Evolutionary conservation across 305 asterid species (phyloP).

Genomic region (Fraxinus greggii): DNA sequence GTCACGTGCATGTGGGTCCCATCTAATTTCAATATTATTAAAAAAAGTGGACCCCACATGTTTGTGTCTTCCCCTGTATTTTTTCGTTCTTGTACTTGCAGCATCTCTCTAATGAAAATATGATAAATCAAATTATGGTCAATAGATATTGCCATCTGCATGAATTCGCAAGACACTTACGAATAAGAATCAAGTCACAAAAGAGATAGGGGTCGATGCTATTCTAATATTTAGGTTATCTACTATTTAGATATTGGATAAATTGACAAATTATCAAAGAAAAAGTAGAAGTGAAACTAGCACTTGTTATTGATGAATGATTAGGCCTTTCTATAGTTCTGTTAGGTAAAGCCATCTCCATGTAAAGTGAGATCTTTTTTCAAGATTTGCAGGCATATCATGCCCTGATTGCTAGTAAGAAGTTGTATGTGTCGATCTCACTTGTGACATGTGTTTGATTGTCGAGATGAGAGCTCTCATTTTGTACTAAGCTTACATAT

Average conservation of each 20-base stretch:
- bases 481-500: not conserved
- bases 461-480: not conserved
- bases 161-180: not conserved
- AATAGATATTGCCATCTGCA: too few species aligned
- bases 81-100: too few species aligned
- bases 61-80: too few species aligned
- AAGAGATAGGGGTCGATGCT: not conserved
- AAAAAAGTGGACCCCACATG: too few species aligned
- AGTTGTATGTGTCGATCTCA: not conserved
- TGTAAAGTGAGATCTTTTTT: not conserved
- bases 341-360: not conserved
- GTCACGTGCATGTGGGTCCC: too few species aligned
- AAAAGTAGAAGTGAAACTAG: not conserved
- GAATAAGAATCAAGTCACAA: not conserved
- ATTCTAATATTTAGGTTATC: not conserved
- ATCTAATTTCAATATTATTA: too few species aligned
- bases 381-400: not conserved
- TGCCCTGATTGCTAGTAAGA: not conserved
- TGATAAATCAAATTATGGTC: not conserved
- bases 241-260: not conserved
- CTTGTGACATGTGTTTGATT: not conserved
- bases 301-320: not conserved
- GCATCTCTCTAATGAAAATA: too few species aligned
- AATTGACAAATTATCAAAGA: too few species aligned
- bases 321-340: not conserved